A percentile compares a stretch with the other conserved stretches of the same genome.
phyloP scores from a whole-genome alignment of 164 flowering plant genomes.

The Protea cynaroides region DNA sequence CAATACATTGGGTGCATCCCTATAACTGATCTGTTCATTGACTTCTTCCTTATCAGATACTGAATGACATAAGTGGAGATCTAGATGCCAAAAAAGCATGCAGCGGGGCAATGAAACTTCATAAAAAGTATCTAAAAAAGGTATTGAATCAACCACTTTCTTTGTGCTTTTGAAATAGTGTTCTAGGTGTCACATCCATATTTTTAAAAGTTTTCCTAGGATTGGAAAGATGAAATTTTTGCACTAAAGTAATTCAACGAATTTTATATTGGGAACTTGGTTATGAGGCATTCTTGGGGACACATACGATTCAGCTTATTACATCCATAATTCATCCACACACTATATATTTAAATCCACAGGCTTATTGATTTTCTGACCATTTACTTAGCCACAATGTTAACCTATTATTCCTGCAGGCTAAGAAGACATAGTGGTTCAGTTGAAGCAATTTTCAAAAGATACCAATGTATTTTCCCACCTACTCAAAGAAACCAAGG shows the following conservation, averaged over 20 bases:
- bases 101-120: constrained; percentile 90
- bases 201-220: background rate
- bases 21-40: background rate
- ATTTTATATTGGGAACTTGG: too few relatives aligned
- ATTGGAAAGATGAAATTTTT: background rate
- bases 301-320: too few relatives aligned
- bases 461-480: background rate
- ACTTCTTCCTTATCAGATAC: constrained; percentile 44
- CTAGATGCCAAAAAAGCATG: constrained; percentile 95
- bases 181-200: background rate
- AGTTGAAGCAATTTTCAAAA: background rate
- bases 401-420: constrained; percentile 10
- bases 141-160: constrained; percentile 21
- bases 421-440: constrained; percentile 10
- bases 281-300: too few relatives aligned
- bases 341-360: background rate
- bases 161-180: background rate
- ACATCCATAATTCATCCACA: background rate
- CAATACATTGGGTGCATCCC: background rate
- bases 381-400: background rate
- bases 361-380: background rate
- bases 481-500: constrained; percentile 4
- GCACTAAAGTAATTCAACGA: too few relatives aligned
- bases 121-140: constrained; percentile 84
- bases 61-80: constrained; percentile 89